Conservation (phyloP, 805 yeast genomes). For the Kodamaea kakaduensis region DNA sequence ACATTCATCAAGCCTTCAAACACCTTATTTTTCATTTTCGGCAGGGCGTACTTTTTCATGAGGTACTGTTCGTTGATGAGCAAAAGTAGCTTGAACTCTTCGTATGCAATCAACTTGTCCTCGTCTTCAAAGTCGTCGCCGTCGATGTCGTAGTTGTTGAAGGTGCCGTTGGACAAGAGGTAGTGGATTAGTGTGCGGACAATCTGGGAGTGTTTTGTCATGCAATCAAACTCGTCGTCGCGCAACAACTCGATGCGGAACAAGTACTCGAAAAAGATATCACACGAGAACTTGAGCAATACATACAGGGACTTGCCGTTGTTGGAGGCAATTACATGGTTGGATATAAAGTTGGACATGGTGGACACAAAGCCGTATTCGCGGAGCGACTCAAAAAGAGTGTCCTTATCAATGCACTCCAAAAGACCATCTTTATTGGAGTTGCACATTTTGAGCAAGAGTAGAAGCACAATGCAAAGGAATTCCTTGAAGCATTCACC, state of each 20-base stretch:
- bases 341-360: conserved; percentile 27
- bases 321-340: conserved; percentile 21
- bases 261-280: conserved; percentile 39
- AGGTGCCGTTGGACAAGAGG: conserved; percentile 30
- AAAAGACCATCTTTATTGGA: conserved; percentile 14
- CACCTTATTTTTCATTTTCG: conserved; percentile 42
- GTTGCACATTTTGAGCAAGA: conserved; percentile 32
- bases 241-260: conserved; percentile 31
- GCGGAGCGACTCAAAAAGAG: conserved; percentile 39
- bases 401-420: conserved; percentile 15
- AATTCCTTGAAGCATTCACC: conserved; percentile 30
- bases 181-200: conserved; percentile 28
- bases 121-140: conserved; percentile 48
- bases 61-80: conserved; percentile 86
- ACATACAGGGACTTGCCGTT: conserved; percentile 25
- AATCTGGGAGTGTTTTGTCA: conserved; percentile 25
- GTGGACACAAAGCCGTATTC: conserved; percentile 55
- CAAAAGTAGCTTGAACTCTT: conserved; percentile 66
- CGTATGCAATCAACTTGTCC: conserved; percentile 49
- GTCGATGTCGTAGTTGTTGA: conserved; percentile 30
- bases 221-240: conserved; percentile 30
- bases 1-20: conserved; percentile 50
- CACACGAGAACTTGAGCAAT: conserved; percentile 36
- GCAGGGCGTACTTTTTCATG: conserved; percentile 46
- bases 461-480: conserved; percentile 29